These are phyloP conservation scores for Phytopythium mirpurense DNA, from an alignment of 352 stramenopile genomes.

Conservation along the genomic window DNA sequence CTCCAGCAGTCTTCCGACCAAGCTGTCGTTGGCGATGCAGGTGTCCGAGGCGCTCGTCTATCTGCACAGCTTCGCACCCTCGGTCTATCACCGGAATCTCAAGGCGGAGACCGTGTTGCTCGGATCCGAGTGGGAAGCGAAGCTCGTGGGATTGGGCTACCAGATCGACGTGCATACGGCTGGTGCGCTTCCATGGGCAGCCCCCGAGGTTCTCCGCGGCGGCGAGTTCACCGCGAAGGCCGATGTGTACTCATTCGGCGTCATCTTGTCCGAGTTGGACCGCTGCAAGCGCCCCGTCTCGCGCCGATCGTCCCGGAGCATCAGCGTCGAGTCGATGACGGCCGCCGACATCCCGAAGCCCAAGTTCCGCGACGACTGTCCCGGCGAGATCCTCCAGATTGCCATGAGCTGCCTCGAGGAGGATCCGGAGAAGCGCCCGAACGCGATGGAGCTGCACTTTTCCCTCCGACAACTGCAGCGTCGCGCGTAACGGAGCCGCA, in stretches of 20 bases:
- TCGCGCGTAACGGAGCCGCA: background rate
- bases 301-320: constrained; percentile 11
- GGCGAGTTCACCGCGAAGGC: constrained; percentile 52
- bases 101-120: constrained; percentile 62
- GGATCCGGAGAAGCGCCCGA: constrained; percentile 34
- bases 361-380: constrained; percentile 41
- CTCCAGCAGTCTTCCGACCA: constrained; percentile 18
- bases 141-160: constrained; percentile 57
- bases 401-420: constrained; percentile 40
- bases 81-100: constrained; percentile 53
- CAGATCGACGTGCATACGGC: constrained; percentile 28
- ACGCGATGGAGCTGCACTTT: constrained; percentile 60
- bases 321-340: constrained; percentile 16
- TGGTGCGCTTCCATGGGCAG: constrained; percentile 31
- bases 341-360: constrained; percentile 24
- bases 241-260: constrained; percentile 69
- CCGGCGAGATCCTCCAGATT: constrained; percentile 30
- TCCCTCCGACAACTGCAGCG: constrained; percentile 31
- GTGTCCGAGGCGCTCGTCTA: constrained; percentile 57
- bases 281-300: constrained; percentile 35
- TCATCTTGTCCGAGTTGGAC: constrained; percentile 65
- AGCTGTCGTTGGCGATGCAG: constrained; percentile 49
- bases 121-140: constrained; percentile 38
- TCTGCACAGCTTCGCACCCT: constrained; percentile 55
- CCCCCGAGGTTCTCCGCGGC: constrained; percentile 56